Percentiles rank a stretch among this genome's conserved stretches.
phyloP scores from a whole-genome alignment of 371 early-diverging fungal genomes.

The Zychaea mexicana region DNA sequence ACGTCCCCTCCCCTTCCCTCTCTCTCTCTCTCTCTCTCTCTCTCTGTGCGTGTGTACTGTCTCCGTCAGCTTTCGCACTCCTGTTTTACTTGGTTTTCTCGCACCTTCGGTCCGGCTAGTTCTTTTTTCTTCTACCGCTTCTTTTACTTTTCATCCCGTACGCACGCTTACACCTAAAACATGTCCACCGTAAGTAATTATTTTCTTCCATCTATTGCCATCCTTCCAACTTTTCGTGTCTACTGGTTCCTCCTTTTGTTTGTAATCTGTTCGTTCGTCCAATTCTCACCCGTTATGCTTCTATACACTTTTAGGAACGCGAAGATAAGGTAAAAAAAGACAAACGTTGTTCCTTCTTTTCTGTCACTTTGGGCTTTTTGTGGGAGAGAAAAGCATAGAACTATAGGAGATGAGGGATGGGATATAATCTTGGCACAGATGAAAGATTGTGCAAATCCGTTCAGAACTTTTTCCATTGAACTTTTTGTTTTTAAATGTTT shows the following conservation, averaged over 20 bases:
- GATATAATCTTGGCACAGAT: too few species aligned
- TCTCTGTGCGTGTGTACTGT: neutral
- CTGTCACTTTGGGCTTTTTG: neutral
- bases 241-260: neutral
- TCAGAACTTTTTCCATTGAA: neutral
- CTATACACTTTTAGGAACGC: slow-evolving; percentile 26
- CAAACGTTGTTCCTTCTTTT: neutral
- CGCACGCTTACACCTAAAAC: slow-evolving; percentile 17
- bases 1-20: neutral
- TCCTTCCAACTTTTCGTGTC: slow-evolving; percentile 16
- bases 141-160: slow-evolving; percentile 11
- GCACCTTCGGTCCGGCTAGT: neutral
- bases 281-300: neutral
- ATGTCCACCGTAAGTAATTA: slow-evolving; percentile 16
- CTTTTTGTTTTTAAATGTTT: neutral
- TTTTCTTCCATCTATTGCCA: too few species aligned
- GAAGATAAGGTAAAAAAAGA: slow-evolving; percentile 31
- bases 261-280: neutral
- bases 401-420: neutral
- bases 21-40: too few species aligned
- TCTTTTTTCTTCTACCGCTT: neutral
- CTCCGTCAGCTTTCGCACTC: neutral
- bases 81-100: neutral
- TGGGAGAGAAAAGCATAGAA: neutral
- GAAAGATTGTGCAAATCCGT: neutral